phyloP scores from a whole-genome alignment of 495 filamentous ascomycete species.

The Chaetomidium leptoderma region DNA sequence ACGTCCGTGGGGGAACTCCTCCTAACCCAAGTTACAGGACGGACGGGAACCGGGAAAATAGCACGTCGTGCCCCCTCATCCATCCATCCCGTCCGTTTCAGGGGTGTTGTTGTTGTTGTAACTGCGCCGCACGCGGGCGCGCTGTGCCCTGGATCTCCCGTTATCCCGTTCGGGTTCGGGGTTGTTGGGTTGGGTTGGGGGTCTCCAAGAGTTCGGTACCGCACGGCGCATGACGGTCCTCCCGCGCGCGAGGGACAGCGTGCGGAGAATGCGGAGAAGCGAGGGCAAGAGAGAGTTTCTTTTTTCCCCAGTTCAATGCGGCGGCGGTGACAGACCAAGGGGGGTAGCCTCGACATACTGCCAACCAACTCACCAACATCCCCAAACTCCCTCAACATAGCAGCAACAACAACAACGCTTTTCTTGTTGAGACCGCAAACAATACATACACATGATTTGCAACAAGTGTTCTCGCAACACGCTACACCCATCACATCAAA shows the following conservation, averaged over 20 bases:
- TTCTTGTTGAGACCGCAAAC: too few relatives aligned
- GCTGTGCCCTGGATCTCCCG: neutral
- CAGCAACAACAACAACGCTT: too few relatives aligned
- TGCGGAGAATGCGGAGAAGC: constrained; percentile 10
- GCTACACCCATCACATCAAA: neutral
- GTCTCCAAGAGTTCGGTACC: constrained; percentile 3
- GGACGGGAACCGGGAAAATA: constrained; percentile 6
- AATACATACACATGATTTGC: too few relatives aligned
- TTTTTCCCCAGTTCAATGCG: too few relatives aligned
- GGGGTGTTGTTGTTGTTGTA: neutral
- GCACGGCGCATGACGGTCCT: neutral
- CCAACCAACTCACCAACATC: too few relatives aligned
- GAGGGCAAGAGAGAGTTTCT: neutral
- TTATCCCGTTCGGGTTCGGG: neutral
- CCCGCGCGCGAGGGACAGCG: neutral
- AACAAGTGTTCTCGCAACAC: too few relatives aligned
- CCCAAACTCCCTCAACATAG: too few relatives aligned
- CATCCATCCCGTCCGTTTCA: neutral
- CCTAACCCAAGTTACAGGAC: neutral
- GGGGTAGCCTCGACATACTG: too few relatives aligned
- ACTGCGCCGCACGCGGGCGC: too few relatives aligned
- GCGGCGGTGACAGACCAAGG: too few relatives aligned
- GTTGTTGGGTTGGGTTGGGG: too few relatives aligned
- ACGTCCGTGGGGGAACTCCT: neutral
- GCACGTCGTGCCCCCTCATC: neutral